phyloP scores from a whole-genome alignment of 2,329 filamentous ascomycete species.

The Orbilia blumenaviensis region DNA sequence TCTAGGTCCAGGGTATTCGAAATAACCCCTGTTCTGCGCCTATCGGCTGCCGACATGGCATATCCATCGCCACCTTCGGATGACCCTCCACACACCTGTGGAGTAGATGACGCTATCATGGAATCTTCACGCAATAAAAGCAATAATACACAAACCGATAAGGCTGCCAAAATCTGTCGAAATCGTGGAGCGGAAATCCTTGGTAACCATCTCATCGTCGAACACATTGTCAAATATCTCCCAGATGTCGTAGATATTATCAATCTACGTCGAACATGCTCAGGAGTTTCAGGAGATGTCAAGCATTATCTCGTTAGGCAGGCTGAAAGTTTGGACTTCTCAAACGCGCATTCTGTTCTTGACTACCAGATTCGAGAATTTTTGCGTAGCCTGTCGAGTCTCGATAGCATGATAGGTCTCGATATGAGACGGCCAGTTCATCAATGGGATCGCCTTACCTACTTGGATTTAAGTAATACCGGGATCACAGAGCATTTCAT shows the following conservation, averaged over 20 bases:
- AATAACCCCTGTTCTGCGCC: neutral
- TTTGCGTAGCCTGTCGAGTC: constrained; percentile 18
- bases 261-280: constrained; percentile 25
- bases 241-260: constrained; percentile 48
- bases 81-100: neutral
- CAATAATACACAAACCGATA: neutral
- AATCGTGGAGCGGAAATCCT: constrained; percentile 42
- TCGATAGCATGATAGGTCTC: neutral
- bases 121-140: neutral
- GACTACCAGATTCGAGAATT: constrained; percentile 36
- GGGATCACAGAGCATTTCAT: constrained; percentile 30
- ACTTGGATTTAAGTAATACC: constrained; percentile 43
- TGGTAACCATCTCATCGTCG: constrained; percentile 42
- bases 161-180: too few species aligned
- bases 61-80: neutral
- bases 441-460: constrained; percentile 34
- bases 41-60: neutral
- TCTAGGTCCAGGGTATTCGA: neutral
- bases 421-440: neutral
- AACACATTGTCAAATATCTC: constrained; percentile 41
- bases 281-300: constrained; percentile 14
- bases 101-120: too few species aligned
- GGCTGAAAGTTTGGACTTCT: constrained; percentile 34
- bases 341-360: constrained; percentile 16
- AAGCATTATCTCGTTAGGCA: constrained; percentile 36